Conservation (phyloP, 768 basidiomycete species). For the Phlegmacium glaucopus region DNA sequence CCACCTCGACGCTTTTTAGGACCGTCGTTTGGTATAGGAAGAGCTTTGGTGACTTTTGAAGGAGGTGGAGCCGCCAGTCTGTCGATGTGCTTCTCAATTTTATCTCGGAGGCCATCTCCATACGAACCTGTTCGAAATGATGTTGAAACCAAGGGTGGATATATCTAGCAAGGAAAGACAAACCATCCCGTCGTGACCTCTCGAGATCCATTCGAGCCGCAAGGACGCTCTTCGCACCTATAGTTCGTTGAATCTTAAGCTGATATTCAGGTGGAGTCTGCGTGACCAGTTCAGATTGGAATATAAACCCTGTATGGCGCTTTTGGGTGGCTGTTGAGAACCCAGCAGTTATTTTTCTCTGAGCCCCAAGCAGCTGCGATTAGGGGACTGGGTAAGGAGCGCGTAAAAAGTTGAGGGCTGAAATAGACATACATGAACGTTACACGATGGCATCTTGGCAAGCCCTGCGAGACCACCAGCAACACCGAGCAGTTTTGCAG, state of each 20-base stretch:
- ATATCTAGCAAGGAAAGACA: background rate
- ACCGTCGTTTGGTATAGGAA: slow-evolving; percentile 93
- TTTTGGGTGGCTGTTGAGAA: slow-evolving; percentile 86
- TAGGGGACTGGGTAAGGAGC: too few species aligned
- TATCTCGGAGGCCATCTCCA: slow-evolving; percentile 75
- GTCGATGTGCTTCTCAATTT: slow-evolving; percentile 92
- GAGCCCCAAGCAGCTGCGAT: slow-evolving; percentile 84
- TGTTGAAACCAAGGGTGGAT: background rate
- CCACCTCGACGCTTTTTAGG: slow-evolving; percentile 95
- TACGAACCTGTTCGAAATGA: slow-evolving; percentile 54
- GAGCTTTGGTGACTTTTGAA: slow-evolving; percentile 86
- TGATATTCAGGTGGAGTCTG: slow-evolving; percentile 87
- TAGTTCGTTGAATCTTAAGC: slow-evolving; percentile 87
- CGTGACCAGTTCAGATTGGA: slow-evolving; percentile 87
- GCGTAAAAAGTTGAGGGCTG: background rate
- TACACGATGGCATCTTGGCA: slow-evolving; percentile 93
- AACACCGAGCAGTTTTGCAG: slow-evolving; percentile 95
- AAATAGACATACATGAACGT: slow-evolving; percentile 73
- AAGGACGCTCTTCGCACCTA: slow-evolving; percentile 88
- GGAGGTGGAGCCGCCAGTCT: slow-evolving; percentile 92
- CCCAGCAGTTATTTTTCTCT: slow-evolving; percentile 88
- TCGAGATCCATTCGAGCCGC: slow-evolving; percentile 96
- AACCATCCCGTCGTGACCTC: slow-evolving; percentile 76
- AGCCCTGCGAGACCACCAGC: slow-evolving; percentile 90
- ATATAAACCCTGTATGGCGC: slow-evolving; percentile 95